Evolutionary conservation across 805 yeast genomes (phyloP).

Genomic region (Nakazawaea ambrosiae): DNA sequence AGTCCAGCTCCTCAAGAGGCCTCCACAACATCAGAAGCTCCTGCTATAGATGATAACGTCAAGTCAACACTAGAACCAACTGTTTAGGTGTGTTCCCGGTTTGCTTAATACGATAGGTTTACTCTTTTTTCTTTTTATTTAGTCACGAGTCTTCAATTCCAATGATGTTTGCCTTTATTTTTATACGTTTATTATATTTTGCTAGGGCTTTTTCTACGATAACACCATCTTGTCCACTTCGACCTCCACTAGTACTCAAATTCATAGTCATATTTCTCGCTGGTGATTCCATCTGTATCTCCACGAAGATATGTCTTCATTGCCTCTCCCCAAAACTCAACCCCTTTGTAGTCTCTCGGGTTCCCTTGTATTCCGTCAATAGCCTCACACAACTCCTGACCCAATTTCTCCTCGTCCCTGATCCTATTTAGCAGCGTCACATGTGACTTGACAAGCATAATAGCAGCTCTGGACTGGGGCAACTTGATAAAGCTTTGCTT

Average conservation of each 20-base stretch:
- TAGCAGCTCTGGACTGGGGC: constrained; percentile 32
- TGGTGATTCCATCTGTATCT: constrained; percentile 27
- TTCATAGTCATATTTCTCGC: constrained; percentile 16
- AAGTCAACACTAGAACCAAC: constrained; percentile 5
- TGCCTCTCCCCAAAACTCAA: constrained; percentile 50
- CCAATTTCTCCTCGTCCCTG: constrained; percentile 30
- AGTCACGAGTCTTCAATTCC: no score
- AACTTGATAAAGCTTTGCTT: constrained; percentile 42
- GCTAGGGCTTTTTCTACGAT: background rate
- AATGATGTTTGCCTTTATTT: background rate
- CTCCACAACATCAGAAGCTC: background rate
- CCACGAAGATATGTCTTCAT: constrained; percentile 20
- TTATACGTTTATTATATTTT: background rate
- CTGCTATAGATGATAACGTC: background rate
- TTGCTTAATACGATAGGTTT: no score
- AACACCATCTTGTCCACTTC: no score
- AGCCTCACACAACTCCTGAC: constrained; percentile 45
- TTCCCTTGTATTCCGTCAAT: constrained; percentile 49
- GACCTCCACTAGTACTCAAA: constrained; percentile 13
- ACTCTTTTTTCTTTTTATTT: background rate
- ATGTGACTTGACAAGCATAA: constrained; percentile 45
- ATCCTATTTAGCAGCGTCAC: constrained; percentile 35
- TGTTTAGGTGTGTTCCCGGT: no score
- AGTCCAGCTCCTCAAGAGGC: background rate
- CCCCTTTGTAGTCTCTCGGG: constrained; percentile 49